phyloP scores from a whole-genome alignment of 352 stramenopile genomes.

The Plasmopara muralis region DNA sequence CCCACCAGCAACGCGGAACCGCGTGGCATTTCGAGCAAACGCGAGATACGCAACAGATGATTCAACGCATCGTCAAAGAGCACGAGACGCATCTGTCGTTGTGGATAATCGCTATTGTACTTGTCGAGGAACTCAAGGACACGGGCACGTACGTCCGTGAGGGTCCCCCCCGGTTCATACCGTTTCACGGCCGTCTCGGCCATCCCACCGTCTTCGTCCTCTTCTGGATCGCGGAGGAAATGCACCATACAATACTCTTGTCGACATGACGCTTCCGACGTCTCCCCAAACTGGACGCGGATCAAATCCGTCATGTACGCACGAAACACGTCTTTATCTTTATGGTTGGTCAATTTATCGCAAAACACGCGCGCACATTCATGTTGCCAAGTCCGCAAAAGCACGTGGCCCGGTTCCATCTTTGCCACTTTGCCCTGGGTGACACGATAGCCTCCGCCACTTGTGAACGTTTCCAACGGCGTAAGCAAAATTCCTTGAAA shows the following conservation, averaged over 20 bases:
- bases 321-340: slow-evolving; percentile 94
- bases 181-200: slow-evolving; percentile 94
- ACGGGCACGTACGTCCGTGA: slow-evolving; percentile 88
- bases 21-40: slow-evolving; percentile 94
- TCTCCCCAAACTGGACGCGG: slow-evolving; percentile 87
- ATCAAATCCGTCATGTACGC: slow-evolving; percentile 90
- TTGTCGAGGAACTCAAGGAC: slow-evolving; percentile 95
- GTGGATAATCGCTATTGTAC: slow-evolving; percentile 96
- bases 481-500: slow-evolving; percentile 97
- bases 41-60: slow-evolving; percentile 94
- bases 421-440: slow-evolving; percentile 82
- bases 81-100: slow-evolving; percentile 95
- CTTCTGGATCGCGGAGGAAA: slow-evolving; percentile 95
- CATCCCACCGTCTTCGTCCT: slow-evolving; percentile 94
- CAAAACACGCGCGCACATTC: slow-evolving; percentile 97
- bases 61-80: slow-evolving; percentile 97
- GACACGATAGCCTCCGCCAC: slow-evolving; percentile 78
- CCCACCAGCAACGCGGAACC: slow-evolving; percentile 95
- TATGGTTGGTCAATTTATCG: slow-evolving; percentile 96
- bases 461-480: slow-evolving; percentile 92
- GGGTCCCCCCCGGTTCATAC: slow-evolving; percentile 93
- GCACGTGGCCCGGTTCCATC: slow-evolving; percentile 87
- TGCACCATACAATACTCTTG: slow-evolving; percentile 94
- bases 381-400: slow-evolving; percentile 96
- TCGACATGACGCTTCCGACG: slow-evolving; percentile 60